phyloP scores from a whole-genome alignment of 176 grass and related monocot species.

The Aegilops speltoides region DNA sequence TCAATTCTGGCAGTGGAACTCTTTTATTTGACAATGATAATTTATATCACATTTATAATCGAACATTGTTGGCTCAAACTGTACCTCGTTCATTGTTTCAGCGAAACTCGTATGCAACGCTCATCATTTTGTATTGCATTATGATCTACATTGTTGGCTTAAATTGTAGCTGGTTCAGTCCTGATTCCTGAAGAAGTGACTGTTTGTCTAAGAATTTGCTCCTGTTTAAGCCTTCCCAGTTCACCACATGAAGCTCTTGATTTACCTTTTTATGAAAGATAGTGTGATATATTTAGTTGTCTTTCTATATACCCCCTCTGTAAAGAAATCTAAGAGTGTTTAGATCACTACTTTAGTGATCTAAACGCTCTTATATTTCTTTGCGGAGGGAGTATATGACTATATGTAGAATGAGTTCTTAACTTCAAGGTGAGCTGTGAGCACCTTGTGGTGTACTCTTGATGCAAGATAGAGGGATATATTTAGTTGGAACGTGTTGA shows the following conservation, averaged over 20 bases:
- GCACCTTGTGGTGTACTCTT: not conserved
- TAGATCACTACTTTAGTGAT: no score
- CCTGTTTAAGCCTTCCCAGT: slow-evolving; percentile 1
- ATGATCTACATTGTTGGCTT: not conserved
- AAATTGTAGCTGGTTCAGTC: not conserved
- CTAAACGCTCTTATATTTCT: no score
- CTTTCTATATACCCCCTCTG: not conserved
- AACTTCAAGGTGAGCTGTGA: not conserved
- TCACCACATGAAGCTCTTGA: slow-evolving; percentile 13
- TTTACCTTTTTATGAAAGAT: not conserved
- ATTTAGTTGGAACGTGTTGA: not conserved
- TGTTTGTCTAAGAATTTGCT: not conserved
- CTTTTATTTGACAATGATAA: not conserved
- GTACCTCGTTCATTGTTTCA: not conserved
- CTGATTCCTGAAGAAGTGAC: not conserved
- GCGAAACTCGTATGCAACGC: not conserved
- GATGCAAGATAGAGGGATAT: not conserved
- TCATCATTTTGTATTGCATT: not conserved
- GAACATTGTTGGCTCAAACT: not conserved
- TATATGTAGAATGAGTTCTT: not conserved
- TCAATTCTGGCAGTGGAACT: not conserved
- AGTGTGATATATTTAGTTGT: not conserved
- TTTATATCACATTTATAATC: not conserved
- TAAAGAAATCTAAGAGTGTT: no score
- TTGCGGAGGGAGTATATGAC: not conserved